Evolutionary conservation across 2,329 filamentous ascomycete species (phyloP).

Genomic region (Penicillium oxalicum): DNA sequence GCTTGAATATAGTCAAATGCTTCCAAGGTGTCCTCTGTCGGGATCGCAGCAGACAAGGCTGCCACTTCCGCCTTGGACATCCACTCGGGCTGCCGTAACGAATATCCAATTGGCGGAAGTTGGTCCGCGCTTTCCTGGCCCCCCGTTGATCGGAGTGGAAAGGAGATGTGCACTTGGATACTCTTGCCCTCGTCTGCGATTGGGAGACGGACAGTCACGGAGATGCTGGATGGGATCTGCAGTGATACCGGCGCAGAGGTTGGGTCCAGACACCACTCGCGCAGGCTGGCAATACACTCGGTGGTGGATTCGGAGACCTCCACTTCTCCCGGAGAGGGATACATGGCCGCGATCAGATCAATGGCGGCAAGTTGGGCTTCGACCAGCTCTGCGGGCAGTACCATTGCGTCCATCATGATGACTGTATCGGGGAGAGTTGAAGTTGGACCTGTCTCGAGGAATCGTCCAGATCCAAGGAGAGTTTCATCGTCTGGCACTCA

Average conservation of each 20-base stretch:
- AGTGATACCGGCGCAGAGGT: conserved; percentile 1
- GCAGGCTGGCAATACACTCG: conserved; percentile 23
- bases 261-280: conserved; percentile 23
- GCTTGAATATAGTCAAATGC: conserved; percentile 44
- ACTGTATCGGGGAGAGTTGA: conserved; percentile 5
- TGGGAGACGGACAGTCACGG: conserved; percentile 22
- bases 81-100: conserved; percentile 48
- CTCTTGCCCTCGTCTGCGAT: conserved; percentile 19
- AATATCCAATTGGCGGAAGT: conserved; percentile 21
- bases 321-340: conserved; percentile 36
- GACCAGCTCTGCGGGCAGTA: conserved; percentile 42
- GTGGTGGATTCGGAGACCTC: conserved; percentile 37
- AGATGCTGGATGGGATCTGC: conserved; percentile 18
- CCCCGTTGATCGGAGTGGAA: conserved; percentile 20
- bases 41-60: conserved; percentile 36
- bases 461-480: too few relatives aligned
- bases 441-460: too few relatives aligned
- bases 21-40: conserved; percentile 41
- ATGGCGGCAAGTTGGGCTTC: conserved; percentile 46
- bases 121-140: conserved; percentile 13
- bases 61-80: conserved; percentile 47
- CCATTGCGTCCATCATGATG: conserved; percentile 5
- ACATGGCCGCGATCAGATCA: conserved; percentile 52
- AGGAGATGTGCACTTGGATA: conserved; percentile 26
- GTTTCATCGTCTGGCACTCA: too few relatives aligned